Conservation (phyloP, 2,329 filamentous ascomycete species). For the Fusarium subtropicale region DNA sequence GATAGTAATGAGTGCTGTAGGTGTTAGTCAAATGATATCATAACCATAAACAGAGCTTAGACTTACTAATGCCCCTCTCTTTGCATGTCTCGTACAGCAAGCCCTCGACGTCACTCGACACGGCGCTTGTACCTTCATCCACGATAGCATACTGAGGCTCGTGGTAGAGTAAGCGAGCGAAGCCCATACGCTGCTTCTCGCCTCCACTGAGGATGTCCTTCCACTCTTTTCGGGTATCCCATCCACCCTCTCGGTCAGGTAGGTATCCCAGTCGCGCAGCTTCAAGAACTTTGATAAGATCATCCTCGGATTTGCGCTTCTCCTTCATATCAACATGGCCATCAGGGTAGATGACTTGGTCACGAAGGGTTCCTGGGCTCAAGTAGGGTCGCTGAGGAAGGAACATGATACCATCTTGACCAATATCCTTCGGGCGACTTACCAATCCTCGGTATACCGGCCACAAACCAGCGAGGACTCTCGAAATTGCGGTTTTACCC, state of each 20-base stretch:
- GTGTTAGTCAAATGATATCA: conserved; percentile 36
- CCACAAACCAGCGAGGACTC: conserved; percentile 93
- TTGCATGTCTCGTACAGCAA: conserved; percentile 93
- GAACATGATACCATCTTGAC: conserved; percentile 97
- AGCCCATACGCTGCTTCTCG: conserved; percentile 95
- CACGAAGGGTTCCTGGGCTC: conserved; percentile 89
- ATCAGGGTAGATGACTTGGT: conserved; percentile 98
- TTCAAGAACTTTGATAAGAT: conserved; percentile 82
- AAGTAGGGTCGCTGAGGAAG: conserved; percentile 94
- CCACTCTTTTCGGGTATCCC: conserved; percentile 98
- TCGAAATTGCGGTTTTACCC: conserved; percentile 88
- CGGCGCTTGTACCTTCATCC: conserved; percentile 94
- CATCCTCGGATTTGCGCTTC: conserved; percentile 79
- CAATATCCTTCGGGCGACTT: conserved; percentile 82
- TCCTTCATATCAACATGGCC: conserved; percentile 94
- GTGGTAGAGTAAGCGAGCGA: conserved; percentile 91
- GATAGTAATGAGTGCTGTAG: conserved; percentile 86
- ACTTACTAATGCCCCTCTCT: conserved; percentile 90
- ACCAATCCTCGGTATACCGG: conserved; percentile 94
- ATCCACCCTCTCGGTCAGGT: conserved; percentile 91
- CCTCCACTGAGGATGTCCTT: conserved; percentile 97
- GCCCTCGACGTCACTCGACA: conserved; percentile 94
- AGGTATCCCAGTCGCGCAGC: conserved; percentile 89
- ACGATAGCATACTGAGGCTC: conserved; percentile 95
- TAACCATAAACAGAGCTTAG: background rate